Base-by-base conservation (phyloP, 306 rosid genomes). In the Acacia confusa region DNA sequence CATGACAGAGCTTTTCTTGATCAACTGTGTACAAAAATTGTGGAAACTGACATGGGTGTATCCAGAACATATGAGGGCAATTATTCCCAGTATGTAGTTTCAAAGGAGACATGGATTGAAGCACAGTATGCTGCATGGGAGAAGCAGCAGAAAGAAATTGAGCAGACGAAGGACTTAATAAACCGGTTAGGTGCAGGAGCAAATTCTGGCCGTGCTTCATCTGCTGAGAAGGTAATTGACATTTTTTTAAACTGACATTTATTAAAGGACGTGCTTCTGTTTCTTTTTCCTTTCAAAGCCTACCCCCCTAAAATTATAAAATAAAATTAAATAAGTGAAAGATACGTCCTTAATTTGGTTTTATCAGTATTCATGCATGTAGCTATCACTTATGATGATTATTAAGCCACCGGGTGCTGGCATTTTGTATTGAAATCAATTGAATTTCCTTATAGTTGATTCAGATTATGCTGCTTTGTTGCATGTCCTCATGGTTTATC, bases 121-220 rank as follows among this genome's bases (percentile, higher is more conserved):
- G 74, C 93, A 74, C 98, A 95, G 84, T 78, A 89, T 85, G 93
- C 97, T 79, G 97, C 99, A 65, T 95, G 97, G 98, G 98, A 90
- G 88, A 95, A 95, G 92, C 98, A 95, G 91, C 98, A 95, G 89
- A 95, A 93, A 85, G 98, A 95, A 86, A 95, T 95, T 82, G 99
- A 90, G 48, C 95, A 91, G 0, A 91, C 97, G 11, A 92, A 81
- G 88, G 98, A 92, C 79, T 89, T 95, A 57, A 93, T 95, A 66
- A 88, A 47, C 53, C 88, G 99, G 84, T 84, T 95, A 88, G 94
- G 99, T 9, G 99, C 99, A 68, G 99, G 99, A 73, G 97, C 91
- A 69, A 95, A 92, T 88, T 93, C 99, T 6, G 98, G 99, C 16
- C 93, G 99, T 82, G 99, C 99, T 70, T 93, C 99, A 68, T 34